These are phyloP conservation scores for Penicillium herquei DNA, from an alignment of 495 filamentous ascomycete species.

Conservation along the genomic window DNA sequence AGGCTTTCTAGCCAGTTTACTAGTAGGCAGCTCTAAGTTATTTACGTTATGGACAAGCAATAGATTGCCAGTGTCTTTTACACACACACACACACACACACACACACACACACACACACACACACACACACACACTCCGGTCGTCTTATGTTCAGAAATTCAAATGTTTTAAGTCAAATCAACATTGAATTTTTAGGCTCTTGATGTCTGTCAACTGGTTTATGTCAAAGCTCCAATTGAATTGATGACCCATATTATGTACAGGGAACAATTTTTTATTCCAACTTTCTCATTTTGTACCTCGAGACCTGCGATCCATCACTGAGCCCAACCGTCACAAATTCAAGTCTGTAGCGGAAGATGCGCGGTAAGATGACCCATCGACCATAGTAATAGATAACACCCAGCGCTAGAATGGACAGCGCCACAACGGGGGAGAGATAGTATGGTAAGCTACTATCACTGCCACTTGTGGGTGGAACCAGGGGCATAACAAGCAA, in stretches of 20 bases:
- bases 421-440: conserved; percentile 39
- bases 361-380: conserved; percentile 26
- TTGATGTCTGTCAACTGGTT: no score
- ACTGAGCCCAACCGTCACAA: conserved; percentile 12
- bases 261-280: neutral
- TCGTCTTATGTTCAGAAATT: no score
- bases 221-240: no score
- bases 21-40: no score
- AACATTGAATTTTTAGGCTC: no score
- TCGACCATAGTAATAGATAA: conserved; percentile 34
- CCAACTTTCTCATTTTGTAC: conserved; percentile 14
- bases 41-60: no score
- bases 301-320: conserved; percentile 26
- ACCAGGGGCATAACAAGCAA: conserved; percentile 41
- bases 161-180: no score
- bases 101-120: no score
- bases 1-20: no score
- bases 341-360: conserved; percentile 24
- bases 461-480: conserved; percentile 32
- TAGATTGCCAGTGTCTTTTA: no score
- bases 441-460: conserved; percentile 38
- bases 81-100: no score
- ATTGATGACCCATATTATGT: neutral
- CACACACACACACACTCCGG: no score
- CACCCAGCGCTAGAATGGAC: conserved; percentile 27